Evolutionary conservation across 257 asterid species (phyloP).

Genomic region (Primulina eburnea): DNA sequence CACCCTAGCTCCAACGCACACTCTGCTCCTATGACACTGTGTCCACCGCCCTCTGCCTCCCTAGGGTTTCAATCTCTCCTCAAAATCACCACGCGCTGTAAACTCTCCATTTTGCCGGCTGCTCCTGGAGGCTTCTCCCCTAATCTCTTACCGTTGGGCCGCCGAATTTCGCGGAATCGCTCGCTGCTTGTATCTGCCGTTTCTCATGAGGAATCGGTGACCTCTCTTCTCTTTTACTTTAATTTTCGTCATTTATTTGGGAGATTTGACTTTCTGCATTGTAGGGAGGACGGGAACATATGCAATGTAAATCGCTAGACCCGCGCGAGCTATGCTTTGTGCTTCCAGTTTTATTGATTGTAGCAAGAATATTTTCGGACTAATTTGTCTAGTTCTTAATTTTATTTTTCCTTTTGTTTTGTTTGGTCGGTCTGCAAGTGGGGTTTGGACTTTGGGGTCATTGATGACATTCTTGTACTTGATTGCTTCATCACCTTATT

Average conservation of each 20-base stretch:
- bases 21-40: slow-evolving; percentile 34
- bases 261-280: neutral
- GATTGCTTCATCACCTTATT: neutral
- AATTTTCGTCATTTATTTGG: neutral
- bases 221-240: slow-evolving; percentile 4
- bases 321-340: too few species aligned
- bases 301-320: neutral
- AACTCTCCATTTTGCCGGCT: slow-evolving; percentile 21
- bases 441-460: neutral
- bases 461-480: neutral
- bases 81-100: slow-evolving; percentile 23
- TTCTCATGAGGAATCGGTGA: slow-evolving; percentile 77
- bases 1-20: slow-evolving; percentile 26
- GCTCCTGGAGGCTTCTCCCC: slow-evolving; percentile 31
- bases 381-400: neutral
- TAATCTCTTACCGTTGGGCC: slow-evolving; percentile 23
- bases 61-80: slow-evolving; percentile 37
- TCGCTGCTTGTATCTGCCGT: slow-evolving; percentile 55
- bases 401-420: neutral
- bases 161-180: slow-evolving; percentile 34
- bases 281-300: slow-evolving; percentile 1
- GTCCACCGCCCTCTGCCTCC: slow-evolving; percentile 40
- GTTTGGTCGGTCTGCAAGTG: neutral
- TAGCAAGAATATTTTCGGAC: neutral
- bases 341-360: neutral